Percentiles rank a stretch among this genome's conserved stretches.
These are phyloP conservation scores for Saccharomycopsis microspora DNA, from an alignment of 805 yeast species.

Conservation along the genomic window DNA sequence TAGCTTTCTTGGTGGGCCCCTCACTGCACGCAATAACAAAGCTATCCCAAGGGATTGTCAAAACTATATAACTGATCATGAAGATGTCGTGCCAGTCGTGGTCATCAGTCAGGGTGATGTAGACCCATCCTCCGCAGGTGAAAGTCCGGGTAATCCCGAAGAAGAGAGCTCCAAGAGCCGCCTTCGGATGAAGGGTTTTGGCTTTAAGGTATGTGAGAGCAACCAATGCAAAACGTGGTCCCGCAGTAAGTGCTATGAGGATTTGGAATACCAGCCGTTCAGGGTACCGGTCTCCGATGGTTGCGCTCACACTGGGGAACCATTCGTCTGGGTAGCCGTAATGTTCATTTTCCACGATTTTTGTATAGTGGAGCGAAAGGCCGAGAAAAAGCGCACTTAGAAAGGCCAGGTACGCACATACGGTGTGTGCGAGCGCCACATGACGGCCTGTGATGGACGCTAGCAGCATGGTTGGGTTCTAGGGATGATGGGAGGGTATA, in stretches of 20 bases:
- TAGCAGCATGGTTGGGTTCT: neutral
- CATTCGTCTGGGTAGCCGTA: constrained; percentile 95
- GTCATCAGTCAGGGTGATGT: constrained; percentile 92
- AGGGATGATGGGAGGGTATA: too few relatives aligned
- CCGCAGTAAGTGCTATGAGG: constrained; percentile 84
- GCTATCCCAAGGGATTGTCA: constrained; percentile 87
- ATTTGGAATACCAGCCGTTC: constrained; percentile 89
- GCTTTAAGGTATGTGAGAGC: constrained; percentile 37
- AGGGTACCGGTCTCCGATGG: constrained; percentile 95
- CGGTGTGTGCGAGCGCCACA: constrained; percentile 62
- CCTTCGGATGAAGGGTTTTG: constrained; percentile 20
- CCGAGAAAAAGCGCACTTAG: constrained; percentile 67
- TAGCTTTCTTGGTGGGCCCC: constrained; percentile 20
- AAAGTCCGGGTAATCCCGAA: constrained; percentile 82
- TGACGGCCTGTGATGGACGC: constrained; percentile 45
- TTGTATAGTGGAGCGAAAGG: constrained; percentile 65
- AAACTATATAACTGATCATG: constrained; percentile 81
- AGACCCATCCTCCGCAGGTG: constrained; percentile 98
- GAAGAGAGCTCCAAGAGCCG: constrained; percentile 30
- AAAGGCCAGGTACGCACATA: constrained; percentile 67
- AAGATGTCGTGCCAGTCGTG: constrained; percentile 94
- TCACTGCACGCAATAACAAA: constrained; percentile 30
- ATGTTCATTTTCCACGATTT: constrained; percentile 78
- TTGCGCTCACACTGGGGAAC: constrained; percentile 96
- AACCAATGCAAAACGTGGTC: constrained; percentile 72